A percentile compares a stretch with the other conserved stretches of the same genome.
Conservation (phyloP, 1,284 basidiomycete species). For the Ceratorhiza oryzae-sativae region DNA sequence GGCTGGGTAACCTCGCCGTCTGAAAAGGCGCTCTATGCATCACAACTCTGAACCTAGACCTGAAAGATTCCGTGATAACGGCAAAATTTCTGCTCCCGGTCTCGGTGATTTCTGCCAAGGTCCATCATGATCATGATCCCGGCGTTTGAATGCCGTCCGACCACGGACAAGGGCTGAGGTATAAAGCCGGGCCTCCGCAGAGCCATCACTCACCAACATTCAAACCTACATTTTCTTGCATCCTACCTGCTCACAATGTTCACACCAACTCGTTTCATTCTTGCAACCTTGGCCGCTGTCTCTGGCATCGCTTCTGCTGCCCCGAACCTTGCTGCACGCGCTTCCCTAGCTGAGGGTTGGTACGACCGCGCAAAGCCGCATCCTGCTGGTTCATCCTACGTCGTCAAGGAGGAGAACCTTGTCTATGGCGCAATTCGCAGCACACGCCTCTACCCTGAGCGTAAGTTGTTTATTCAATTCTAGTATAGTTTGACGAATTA, state of each 20-base stretch:
- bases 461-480: background rate
- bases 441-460: constrained; percentile 5
- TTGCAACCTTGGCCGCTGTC: background rate
- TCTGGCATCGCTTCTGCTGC: background rate
- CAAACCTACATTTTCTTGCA: too few species aligned
- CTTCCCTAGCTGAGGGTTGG: background rate
- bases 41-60: too few species aligned
- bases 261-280: background rate
- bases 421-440: constrained; percentile 12
- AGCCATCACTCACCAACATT: too few species aligned
- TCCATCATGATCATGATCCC: too few species aligned
- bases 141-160: too few species aligned
- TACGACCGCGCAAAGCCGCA: background rate
- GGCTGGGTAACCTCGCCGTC: too few species aligned
- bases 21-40: too few species aligned
- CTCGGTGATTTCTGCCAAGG: too few species aligned
- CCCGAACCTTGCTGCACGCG: background rate
- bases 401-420: background rate
- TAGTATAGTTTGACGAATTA: background rate
- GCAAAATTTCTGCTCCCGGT: too few species aligned
- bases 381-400: background rate
- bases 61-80: too few species aligned
- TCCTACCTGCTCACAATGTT: background rate
- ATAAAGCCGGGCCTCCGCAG: too few species aligned
- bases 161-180: too few species aligned